Base-by-base conservation (phyloP, 2,329 filamentous ascomycete genomes). In the Eutypella sp. region DNA sequence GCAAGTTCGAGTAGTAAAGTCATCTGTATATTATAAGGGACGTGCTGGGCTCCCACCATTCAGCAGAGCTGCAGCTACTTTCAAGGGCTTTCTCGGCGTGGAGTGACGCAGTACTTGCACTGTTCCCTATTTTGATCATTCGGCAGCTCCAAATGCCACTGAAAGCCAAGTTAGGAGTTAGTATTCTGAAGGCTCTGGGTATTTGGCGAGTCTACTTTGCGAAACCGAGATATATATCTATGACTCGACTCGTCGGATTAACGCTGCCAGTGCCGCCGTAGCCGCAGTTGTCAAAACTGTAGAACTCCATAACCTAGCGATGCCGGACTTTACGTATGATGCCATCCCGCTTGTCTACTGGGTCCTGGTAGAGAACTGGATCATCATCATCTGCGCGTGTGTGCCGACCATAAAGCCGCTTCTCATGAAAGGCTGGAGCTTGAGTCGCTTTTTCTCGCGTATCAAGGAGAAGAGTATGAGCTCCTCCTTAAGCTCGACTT, bases 371-470 rank as follows among this genome's bases (percentile, higher is more conserved):
- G 41, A 43, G 33, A 43, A 43, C 20, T 43, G 41, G 41, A 37
- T 43, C n/a, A 43, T 43, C 33, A 43, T 43, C 33, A 43, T 43
- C 29, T 43, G 41, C n/a, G 33, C 41, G 3, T 43, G 41, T 18
- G 41, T 29, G 10, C 41, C 41, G 8, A 43, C 41, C 2, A 16
- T 43, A 4, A 43, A 43, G 22, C 33, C 41, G 4, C 20, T 43
- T 15, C 29, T 43, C 33, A 27, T 33, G 8, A 36, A 24, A 13
- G 41, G 29, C 9, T 43, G 41, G 41, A 29, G 22, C 33, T 15
- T 37, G 19, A 38, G 20, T 3, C 15, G 27, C 27, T 13, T 43
- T 8, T 10, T 43, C 4, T 16, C 15, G 20, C 31, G 41, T 2
- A 43, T 18, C 5, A 37, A 22, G 7, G 33, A 36, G 31, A 43